phyloP scores from a whole-genome alignment of 371 early-diverging fungal genomes.

The Rhizopus stolonifer region DNA sequence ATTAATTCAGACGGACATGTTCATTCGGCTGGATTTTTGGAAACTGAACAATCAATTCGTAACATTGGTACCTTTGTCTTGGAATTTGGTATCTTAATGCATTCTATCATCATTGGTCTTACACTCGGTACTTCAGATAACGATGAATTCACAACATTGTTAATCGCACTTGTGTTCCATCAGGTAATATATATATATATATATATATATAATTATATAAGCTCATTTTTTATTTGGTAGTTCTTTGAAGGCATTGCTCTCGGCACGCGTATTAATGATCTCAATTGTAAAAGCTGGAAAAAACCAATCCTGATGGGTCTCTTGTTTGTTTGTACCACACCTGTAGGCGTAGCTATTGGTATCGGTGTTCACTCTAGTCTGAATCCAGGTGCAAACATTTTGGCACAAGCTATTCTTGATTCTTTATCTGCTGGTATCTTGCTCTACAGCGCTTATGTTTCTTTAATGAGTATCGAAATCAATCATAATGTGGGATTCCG shows the following conservation, averaged over 20 bases:
- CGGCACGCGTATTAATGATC: slow-evolving; percentile 51
- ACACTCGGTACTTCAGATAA: slow-evolving; percentile 69
- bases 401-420: slow-evolving; percentile 53
- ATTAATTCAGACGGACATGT: slow-evolving; percentile 42
- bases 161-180: slow-evolving; percentile 83
- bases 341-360: slow-evolving; percentile 62
- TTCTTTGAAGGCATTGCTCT: slow-evolving; percentile 62
- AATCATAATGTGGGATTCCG: slow-evolving; percentile 28
- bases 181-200: too few relatives aligned
- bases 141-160: slow-evolving; percentile 62
- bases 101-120: slow-evolving; percentile 85
- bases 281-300: slow-evolving; percentile 32
- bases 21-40: slow-evolving; percentile 47
- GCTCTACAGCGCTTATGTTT: slow-evolving; percentile 50
- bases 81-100: slow-evolving; percentile 82
- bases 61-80: slow-evolving; percentile 58
- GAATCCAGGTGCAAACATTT: slow-evolving; percentile 47
- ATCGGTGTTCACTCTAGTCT: slow-evolving; percentile 47
- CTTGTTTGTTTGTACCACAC: slow-evolving; percentile 56
- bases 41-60: slow-evolving; percentile 25
- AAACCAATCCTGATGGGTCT: slow-evolving; percentile 44
- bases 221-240: slow-evolving; percentile 8
- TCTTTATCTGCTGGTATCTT: slow-evolving; percentile 56
- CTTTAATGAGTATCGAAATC: slow-evolving; percentile 43
- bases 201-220: background rate